phyloP scores from a whole-genome alignment of 2,329 filamentous ascomycete species.

The Chalara sp. region DNA sequence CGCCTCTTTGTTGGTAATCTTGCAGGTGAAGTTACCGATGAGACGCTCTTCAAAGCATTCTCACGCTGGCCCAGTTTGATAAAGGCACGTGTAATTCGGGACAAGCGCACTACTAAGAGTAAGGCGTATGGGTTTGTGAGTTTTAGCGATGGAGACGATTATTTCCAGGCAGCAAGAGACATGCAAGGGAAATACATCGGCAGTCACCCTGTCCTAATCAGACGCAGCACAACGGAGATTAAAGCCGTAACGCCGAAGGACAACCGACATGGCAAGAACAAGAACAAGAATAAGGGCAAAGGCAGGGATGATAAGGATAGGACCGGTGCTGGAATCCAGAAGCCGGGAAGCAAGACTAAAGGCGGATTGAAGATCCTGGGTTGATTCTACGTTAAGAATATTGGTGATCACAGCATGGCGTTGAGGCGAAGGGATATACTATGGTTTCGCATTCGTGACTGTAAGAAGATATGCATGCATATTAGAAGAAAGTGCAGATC shows the following conservation, averaged over 20 bases:
- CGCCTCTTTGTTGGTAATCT: constrained; percentile 95
- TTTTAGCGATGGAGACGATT: constrained; percentile 92
- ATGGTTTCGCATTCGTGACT: no score
- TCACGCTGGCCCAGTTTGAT: constrained; percentile 79
- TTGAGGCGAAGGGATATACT: no score
- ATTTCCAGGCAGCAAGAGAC: constrained; percentile 91
- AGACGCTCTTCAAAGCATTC: constrained; percentile 91
- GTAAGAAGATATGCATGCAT: no score
- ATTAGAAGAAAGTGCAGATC: no score
- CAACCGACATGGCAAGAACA: constrained; percentile 41
- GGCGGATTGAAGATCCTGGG: constrained; percentile 55
- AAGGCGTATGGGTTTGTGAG: constrained; percentile 96
- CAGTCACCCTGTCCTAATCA: constrained; percentile 83
- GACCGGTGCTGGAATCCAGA: constrained; percentile 47
- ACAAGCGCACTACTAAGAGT: constrained; percentile 93
- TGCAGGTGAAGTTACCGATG: constrained; percentile 94
- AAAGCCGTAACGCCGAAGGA: constrained; percentile 66
- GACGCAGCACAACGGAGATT: constrained; percentile 88
- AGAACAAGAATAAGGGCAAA: constrained; percentile 33
- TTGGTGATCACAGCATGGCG: no score
- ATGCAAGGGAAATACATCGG: constrained; percentile 99
- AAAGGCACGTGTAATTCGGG: constrained; percentile 87
- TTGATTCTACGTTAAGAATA: constrained; percentile 26
- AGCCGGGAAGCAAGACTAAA: constrained; percentile 62
- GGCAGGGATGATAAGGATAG: constrained; percentile 29